Evolutionary conservation across 1,284 basidiomycete species (phyloP).

Genomic region (Ceratobasidium sp.): DNA sequence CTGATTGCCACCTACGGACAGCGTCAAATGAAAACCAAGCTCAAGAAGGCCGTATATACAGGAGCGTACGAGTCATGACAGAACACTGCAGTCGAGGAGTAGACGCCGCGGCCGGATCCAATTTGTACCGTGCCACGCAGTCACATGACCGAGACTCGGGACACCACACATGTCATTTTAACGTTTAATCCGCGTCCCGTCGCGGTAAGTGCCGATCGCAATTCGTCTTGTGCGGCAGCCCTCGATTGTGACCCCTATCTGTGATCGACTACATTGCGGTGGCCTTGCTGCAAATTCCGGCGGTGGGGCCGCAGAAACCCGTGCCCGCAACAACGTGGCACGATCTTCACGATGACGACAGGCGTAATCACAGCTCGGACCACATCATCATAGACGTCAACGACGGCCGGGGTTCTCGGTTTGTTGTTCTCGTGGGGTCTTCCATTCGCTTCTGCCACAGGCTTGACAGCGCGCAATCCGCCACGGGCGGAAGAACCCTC

Average conservation of each 20-base stretch:
- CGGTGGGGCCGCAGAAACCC: slow-evolving; percentile 4
- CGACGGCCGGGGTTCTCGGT: slow-evolving; percentile 10
- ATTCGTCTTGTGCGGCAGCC: slow-evolving; percentile 8
- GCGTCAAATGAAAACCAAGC: not conserved
- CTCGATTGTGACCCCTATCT: slow-evolving; percentile 15
- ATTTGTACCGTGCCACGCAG: slow-evolving; percentile 1
- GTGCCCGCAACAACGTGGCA: not conserved
- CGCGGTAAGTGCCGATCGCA: slow-evolving; percentile 18
- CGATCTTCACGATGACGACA: slow-evolving; percentile 15
- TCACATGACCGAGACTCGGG: slow-evolving; percentile 6
- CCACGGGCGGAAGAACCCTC: slow-evolving; percentile 17
- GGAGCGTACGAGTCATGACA: slow-evolving; percentile 39
- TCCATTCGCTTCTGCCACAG: not conserved
- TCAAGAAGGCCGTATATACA: not conserved
- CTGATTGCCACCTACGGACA: slow-evolving; percentile 75
- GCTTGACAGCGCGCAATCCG: not conserved
- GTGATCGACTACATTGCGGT: slow-evolving; percentile 17
- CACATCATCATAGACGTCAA: slow-evolving; percentile 6
- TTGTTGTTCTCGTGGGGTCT: slow-evolving; percentile 5
- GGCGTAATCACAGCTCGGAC: not conserved
- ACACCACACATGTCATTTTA: not conserved
- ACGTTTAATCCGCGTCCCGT: not conserved
- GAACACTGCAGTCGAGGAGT: not conserved
- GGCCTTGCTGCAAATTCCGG: not conserved
- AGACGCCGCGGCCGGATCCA: not conserved